Evolutionary conservation across 371 early-diverging fungal genomes (phyloP).

Genomic region (Zychaea mexicana): DNA sequence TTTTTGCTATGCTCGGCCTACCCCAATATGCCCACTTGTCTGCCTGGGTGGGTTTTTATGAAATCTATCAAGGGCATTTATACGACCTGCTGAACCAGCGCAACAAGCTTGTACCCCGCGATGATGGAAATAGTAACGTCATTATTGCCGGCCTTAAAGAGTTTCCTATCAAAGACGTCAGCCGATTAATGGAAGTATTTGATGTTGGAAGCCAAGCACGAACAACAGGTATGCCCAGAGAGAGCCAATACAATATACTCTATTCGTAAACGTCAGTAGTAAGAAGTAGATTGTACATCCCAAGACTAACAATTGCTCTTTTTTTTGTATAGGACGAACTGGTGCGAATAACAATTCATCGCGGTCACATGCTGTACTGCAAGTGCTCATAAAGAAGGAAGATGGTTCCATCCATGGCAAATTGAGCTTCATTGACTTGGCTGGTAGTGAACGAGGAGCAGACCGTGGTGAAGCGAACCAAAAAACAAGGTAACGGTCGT

Average conservation of each 20-base stretch:
- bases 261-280: too few species aligned
- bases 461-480: slow-evolving; percentile 93
- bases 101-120: slow-evolving; percentile 88
- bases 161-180: slow-evolving; percentile 73
- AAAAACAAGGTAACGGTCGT: slow-evolving; percentile 70
- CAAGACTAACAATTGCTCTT: too few species aligned
- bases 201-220: slow-evolving; percentile 87
- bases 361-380: slow-evolving; percentile 97
- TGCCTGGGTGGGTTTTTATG: slow-evolving; percentile 91
- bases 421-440: slow-evolving; percentile 97
- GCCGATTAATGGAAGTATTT: slow-evolving; percentile 86
- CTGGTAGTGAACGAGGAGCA: slow-evolving; percentile 98
- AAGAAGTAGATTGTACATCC: too few species aligned
- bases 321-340: slow-evolving; percentile 67
- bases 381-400: slow-evolving; percentile 79
- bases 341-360: slow-evolving; percentile 96
- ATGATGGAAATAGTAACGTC: slow-evolving; percentile 95
- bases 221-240: slow-evolving; percentile 87
- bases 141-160: slow-evolving; percentile 87
- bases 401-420: slow-evolving; percentile 71
- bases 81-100: slow-evolving; percentile 91
- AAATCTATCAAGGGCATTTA: slow-evolving; percentile 97
- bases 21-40: slow-evolving; percentile 73
- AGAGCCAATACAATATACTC: too few species aligned
- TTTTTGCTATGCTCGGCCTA: slow-evolving; percentile 76